Conservation (phyloP, 805 yeast genomes). For the Isabelozyma rhagii region DNA sequence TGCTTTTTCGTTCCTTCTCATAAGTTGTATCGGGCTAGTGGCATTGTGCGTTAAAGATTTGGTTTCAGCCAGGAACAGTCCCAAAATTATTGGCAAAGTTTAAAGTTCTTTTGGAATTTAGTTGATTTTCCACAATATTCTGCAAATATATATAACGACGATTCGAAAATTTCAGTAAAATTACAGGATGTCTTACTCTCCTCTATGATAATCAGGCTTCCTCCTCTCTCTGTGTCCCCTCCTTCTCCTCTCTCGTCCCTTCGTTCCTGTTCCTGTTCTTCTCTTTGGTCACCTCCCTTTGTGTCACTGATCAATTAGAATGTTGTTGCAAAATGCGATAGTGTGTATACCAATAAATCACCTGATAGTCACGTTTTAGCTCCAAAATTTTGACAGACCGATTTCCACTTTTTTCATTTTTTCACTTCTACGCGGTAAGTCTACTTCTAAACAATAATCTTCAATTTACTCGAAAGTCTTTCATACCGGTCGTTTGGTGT, state of each 20-base stretch:
- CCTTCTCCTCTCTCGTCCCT: not conserved
- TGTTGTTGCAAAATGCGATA: not conserved
- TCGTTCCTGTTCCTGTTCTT: not conserved
- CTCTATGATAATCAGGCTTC: not conserved
- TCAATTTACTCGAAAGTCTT: not conserved
- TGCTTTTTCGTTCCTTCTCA: conserved; percentile 46
- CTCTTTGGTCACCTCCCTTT: not conserved
- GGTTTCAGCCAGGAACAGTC: not conserved
- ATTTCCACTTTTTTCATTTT: not conserved
- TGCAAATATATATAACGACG: too few relatives aligned
- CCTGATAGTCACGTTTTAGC: not conserved
- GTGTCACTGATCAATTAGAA: not conserved
- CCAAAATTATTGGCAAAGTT: not conserved
- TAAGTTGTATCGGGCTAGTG: conserved; percentile 39
- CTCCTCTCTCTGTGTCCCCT: not conserved
- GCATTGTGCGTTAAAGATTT: conserved; percentile 23
- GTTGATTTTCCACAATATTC: not conserved
- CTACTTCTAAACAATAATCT: not conserved
- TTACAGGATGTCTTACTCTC: not conserved
- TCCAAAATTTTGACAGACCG: not conserved
- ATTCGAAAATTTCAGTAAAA: too few relatives aligned
- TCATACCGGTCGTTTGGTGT: not conserved
- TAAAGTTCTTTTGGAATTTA: not conserved
- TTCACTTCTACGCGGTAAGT: not conserved
- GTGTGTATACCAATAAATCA: not conserved